Conservation (phyloP, 2,329 filamentous ascomycete species). For the Fusarium nematophilum region DNA sequence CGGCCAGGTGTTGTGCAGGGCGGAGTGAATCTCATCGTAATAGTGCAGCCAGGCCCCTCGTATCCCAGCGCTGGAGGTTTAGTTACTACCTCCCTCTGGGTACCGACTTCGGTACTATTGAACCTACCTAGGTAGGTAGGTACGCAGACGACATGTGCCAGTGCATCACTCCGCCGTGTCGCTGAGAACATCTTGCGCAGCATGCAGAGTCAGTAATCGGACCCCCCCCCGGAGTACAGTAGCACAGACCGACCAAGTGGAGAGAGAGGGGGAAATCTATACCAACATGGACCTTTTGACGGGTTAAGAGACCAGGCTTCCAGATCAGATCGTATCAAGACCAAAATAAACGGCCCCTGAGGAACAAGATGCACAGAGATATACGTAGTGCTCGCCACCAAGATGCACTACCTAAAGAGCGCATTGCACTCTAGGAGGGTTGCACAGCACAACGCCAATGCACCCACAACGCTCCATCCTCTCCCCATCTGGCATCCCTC, state of each 20-base stretch:
- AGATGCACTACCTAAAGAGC: not conserved
- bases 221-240: not conserved
- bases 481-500: constrained; percentile 10
- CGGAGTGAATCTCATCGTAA: constrained; percentile 22
- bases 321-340: constrained; percentile 26
- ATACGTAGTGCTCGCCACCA: not conserved
- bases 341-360: not conserved
- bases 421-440: constrained; percentile 5
- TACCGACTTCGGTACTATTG: too few relatives aligned
- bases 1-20: constrained; percentile 13
- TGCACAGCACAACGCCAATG: constrained; percentile 13
- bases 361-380: not conserved
- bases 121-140: too few relatives aligned
- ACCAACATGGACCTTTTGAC: too few relatives aligned
- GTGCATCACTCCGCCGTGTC: constrained; percentile 21
- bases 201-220: not conserved
- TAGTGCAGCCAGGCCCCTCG: constrained; percentile 25
- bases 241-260: constrained; percentile 13
- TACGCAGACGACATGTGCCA: not conserved
- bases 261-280: not conserved
- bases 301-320: not conserved
- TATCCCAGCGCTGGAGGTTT: constrained; percentile 13
- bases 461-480: constrained; percentile 5
- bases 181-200: constrained; percentile 18
- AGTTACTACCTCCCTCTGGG: too few relatives aligned